Base-by-base conservation (phyloP, 1,139 yeast genomes). In the Lodderomyces elongisporus region DNA sequence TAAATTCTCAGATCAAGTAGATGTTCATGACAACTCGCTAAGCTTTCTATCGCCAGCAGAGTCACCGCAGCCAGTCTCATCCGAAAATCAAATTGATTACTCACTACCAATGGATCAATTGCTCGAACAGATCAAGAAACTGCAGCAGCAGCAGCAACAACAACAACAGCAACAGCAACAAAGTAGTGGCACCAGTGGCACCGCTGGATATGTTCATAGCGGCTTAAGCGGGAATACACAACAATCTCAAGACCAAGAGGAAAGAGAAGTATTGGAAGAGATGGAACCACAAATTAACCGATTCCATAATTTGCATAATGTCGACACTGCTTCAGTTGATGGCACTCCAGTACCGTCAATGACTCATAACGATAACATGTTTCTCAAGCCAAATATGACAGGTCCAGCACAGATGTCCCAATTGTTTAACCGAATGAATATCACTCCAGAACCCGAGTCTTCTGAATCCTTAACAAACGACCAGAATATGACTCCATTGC, bases 91-190 rank as follows among this genome's bases (percentile, higher is more conserved):
- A 30, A 41, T 79, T 18, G 91, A 82, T 50, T 65, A 72, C 35
- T 69, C 83, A 2, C 58, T 83, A 20, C 87, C 89, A 2, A 82
- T 83, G 91, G 85, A 79, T 46, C 85, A 82, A 50, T 54, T 82
- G 26, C 48, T 83, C 32, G 62, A 63, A 35, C 64, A 62, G 35
- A 54, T 79, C 46, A 41, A 56, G 41, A 46, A 54, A 46, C 30
- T 16, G 18, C 34, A 27, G 27, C 62, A 52, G 41, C 54, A 58
- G 31, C 64, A 60, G 22, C 14, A 28, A 21, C 31, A 16, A 21
- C 25, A 28, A 20, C 25, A 28, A 13, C 30, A 17, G 13, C n/a
- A n/a, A n/a, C n/a, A n/a, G n/a, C n/a, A n/a, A n/a, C n/a, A n/a
- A n/a, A n/a, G n/a, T n/a, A n/a, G n/a, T n/a, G n/a, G n/a, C n/a